Conservation (phyloP, 768 basidiomycete species). For the Suillus cothurnatus region DNA sequence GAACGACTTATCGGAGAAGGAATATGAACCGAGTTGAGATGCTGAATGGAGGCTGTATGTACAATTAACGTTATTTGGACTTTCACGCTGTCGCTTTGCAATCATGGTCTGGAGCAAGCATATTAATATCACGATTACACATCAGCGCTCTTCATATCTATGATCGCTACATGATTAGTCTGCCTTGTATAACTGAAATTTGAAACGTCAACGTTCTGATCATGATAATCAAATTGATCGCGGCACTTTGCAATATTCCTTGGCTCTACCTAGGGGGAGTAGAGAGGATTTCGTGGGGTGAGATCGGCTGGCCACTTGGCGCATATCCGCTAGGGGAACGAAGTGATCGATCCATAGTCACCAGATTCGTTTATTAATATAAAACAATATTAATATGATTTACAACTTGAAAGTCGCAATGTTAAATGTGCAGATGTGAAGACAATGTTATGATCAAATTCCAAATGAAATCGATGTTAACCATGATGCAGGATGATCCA, state of each 20-base stretch:
- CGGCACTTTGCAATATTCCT: neutral
- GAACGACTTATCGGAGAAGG: constrained; percentile 62
- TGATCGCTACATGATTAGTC: neutral
- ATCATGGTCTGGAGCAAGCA: neutral
- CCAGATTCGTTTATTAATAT: neutral
- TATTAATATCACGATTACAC: neutral
- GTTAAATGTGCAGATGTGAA: neutral
- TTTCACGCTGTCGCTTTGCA: neutral
- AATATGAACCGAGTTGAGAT: constrained; percentile 27
- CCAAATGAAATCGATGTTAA: neutral
- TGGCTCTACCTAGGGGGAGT: too few relatives aligned
- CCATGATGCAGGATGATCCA: neutral
- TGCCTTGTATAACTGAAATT: neutral
- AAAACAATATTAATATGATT: neutral
- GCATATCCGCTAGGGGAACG: too few relatives aligned
- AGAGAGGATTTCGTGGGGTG: too few relatives aligned
- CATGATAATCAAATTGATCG: neutral
- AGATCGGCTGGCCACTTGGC: too few relatives aligned
- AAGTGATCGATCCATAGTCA: neutral
- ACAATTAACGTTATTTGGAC: neutral
- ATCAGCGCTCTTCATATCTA: neutral
- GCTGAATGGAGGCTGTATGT: neutral
- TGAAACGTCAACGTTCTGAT: neutral
- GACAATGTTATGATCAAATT: neutral
- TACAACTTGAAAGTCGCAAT: neutral